Evolutionary conservation across 2,329 filamentous ascomycete genomes (phyloP), one percentile per base, ranked within the genome.

Genomic region (Penicillium oxalicum): DNA sequence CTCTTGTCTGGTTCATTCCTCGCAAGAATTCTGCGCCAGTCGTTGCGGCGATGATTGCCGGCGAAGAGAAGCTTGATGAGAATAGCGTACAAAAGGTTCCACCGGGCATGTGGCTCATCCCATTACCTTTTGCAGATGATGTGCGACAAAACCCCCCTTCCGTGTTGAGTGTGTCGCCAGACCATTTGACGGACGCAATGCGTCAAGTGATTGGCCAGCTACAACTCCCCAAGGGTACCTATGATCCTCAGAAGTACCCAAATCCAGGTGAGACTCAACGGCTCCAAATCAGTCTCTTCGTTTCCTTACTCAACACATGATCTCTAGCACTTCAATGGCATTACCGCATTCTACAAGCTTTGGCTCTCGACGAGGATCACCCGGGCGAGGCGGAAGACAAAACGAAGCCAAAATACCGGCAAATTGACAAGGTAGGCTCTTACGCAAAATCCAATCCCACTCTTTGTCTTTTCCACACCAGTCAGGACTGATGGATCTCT

Each of bases 281-380:
- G 8, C 29, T 25, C 4, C n/a, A 6, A 4, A 4, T 9, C n/a
- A 11, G 35, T 6, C 11, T 40, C 8, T 12, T 25, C 4, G 29
- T 7, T 2, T 9, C 13, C 13, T 5, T 29, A 32, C 11, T 28
- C 43, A 36, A 54, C 55, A 32, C 54, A 11, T 4, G 11, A 9
- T 8, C 12, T 6, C 2, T 43, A 63, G 80, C 87, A 7, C 76
- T 98, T 25, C 93, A 98, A 70, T 98, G 91, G 91, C 93, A 97
- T 72, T 98, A 97, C 74, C 85, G 83, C 53, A 95, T 98, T 40
- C 74, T 98, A 0, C 93, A 98, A 70, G 86, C 88, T 5, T 78
- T 96, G 49, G 93, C 93, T 0, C 76, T 98, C 0, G 91, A 95
- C 33, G 93, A 98, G 65, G 91, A 96, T 57, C 73, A 95, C 1